Base-by-base conservation (phyloP, 441 rosid genomes). In the Syzygium syzygioides region DNA sequence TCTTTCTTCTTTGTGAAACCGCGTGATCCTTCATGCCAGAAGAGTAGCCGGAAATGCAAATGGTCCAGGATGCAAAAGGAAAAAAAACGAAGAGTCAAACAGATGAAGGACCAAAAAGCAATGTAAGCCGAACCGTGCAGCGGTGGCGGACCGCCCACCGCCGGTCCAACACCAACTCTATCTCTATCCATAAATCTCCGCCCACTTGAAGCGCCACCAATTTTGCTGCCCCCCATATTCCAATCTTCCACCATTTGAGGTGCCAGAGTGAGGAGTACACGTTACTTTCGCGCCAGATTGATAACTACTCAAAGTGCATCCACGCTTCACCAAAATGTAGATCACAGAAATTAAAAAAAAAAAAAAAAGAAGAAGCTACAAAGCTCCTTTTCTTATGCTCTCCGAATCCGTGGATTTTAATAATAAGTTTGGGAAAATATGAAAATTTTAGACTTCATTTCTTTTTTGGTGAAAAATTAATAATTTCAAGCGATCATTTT, bases 401-500 rank as follows among this genome's bases (percentile, higher is more conserved):
- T 10, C 26, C 0, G 14, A 59, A 59, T 59, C n/a, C 26, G 60
- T 18, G 2, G 41, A 68, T 20, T 68, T 25, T 68, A 19, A 34
- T 68, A 19, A 34, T 34, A 34, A 3, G 20, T 34, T 37, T 10
- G 3, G 4, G 5, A 34, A 68, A 64, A 66, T 15, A 32, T 8
- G 2, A 71, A 4, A 71, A 20, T 5, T 9, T 71, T 37, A 20
- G 26, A 14, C 26, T 20, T 37, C 62, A 0, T 0, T 3, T 18
- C 2, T 68, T 9, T 3, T 68, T 68, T 68, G 2, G 6, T 0
- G 7, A 9, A 32, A 32, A 68, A 32, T 9, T 1, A 0, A 19
- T 18, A 2, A 9, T 64, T 64, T 30, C 19, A 18, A 30, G 3
- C 19, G 1, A 30, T 7, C 17, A 30, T 18, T 30, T 64, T 17